phyloP scores from a whole-genome alignment of 2,329 filamentous ascomycete genomes.

The Beauveria sp. region DNA sequence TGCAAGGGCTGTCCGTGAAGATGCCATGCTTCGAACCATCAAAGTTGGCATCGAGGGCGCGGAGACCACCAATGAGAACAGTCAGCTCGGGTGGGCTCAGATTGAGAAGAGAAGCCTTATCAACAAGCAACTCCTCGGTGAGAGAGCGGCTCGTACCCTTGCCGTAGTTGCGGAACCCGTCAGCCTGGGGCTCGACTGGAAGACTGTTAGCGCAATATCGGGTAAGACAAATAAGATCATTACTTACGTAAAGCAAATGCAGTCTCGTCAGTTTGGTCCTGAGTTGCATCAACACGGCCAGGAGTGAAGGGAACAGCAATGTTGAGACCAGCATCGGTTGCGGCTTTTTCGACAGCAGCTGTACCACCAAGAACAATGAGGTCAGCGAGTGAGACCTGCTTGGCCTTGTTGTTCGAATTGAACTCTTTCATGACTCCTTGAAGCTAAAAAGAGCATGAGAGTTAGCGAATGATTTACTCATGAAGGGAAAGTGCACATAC shows the following conservation, averaged over 20 bases:
- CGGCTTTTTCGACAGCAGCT: slow-evolving; percentile 66
- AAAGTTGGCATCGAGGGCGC: slow-evolving; percentile 61
- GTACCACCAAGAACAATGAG: slow-evolving; percentile 67
- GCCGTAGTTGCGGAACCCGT: slow-evolving; percentile 77
- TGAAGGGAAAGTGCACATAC: slow-evolving; percentile 46
- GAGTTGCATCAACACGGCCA: slow-evolving; percentile 62
- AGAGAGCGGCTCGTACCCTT: slow-evolving; percentile 50
- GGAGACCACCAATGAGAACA: slow-evolving; percentile 64
- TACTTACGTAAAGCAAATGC: slow-evolving; percentile 46
- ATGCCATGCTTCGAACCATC: slow-evolving; percentile 62
- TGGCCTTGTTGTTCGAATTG: slow-evolving; percentile 43
- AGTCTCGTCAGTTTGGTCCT: slow-evolving; percentile 62
- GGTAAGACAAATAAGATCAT: no score
- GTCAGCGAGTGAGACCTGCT: slow-evolving; percentile 70
- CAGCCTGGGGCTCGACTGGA: slow-evolving; percentile 54
- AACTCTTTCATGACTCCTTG: slow-evolving; percentile 1
- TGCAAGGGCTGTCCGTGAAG: slow-evolving; percentile 58
- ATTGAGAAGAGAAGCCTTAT: slow-evolving; percentile 62
- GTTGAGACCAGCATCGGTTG: slow-evolving; percentile 36
- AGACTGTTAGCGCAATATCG: not conserved
- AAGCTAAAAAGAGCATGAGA: not conserved
- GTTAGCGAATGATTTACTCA: not conserved
- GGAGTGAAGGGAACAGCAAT: slow-evolving; percentile 63
- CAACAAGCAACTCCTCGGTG: slow-evolving; percentile 63
- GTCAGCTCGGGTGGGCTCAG: slow-evolving; percentile 65